A percentile compares a stretch with the other conserved stretches of the same genome.
Conservation (phyloP, 179 eudicot species). For the Amaranthus tricolor region DNA sequence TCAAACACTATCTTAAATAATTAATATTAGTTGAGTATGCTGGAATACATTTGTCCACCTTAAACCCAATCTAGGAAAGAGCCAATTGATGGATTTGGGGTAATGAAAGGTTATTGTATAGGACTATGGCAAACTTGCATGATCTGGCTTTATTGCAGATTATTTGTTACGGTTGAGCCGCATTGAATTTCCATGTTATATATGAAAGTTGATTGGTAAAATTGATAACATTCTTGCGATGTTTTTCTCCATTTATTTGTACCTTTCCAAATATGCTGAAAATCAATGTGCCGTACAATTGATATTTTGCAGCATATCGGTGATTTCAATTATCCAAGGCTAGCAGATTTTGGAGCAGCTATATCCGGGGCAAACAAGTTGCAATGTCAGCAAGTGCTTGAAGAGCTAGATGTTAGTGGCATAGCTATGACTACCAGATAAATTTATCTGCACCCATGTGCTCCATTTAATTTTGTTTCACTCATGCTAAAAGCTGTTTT, state of each 20-base stretch:
- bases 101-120: background rate
- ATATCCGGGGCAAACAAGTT: slow-evolving; percentile 86
- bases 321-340: slow-evolving; percentile 87
- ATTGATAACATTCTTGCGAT: too few species aligned
- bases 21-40: background rate
- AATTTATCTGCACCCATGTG: slow-evolving; percentile 3
- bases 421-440: background rate
- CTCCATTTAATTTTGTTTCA: background rate
- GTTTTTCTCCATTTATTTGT: too few species aligned
- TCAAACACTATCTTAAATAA: background rate
- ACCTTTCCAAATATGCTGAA: background rate
- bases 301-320: slow-evolving; percentile 78
- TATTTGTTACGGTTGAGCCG: background rate
- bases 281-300: slow-evolving; percentile 1
- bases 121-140: background rate
- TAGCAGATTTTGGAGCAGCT: slow-evolving; percentile 99
- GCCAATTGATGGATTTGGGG: too few species aligned
- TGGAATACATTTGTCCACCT: too few species aligned
- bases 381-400: slow-evolving; percentile 89
- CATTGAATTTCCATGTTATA: background rate
- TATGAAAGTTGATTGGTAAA: background rate
- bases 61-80: too few species aligned
- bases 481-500: background rate
- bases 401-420: slow-evolving; percentile 90
- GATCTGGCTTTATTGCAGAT: background rate